Conservation (phyloP, 768 basidiomycete species). For the Amanita brunnescens region DNA sequence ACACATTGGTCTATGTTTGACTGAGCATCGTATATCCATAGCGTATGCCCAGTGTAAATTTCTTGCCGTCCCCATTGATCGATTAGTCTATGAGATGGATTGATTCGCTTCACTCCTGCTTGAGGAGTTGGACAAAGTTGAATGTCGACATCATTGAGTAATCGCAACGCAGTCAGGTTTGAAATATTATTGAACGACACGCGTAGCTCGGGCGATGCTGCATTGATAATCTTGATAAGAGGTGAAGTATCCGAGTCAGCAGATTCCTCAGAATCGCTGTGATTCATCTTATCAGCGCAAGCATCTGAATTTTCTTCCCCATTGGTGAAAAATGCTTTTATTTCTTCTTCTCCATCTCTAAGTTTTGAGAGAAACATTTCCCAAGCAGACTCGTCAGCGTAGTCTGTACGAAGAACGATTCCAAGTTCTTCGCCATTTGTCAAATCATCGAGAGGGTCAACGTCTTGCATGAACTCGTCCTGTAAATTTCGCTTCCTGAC, state of each 20-base stretch:
- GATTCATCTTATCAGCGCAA: slow-evolving; percentile 19
- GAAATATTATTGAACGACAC: slow-evolving; percentile 40
- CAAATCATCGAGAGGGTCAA: slow-evolving; percentile 46
- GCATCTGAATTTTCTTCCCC: neutral
- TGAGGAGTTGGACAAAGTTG: slow-evolving; percentile 42
- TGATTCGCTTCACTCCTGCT: slow-evolving; percentile 34
- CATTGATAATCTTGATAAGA: slow-evolving; percentile 44
- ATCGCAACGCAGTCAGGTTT: slow-evolving; percentile 56
- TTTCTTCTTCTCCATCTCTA: slow-evolving; percentile 48
- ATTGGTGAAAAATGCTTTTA: slow-evolving; percentile 21
- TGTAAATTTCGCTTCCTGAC: slow-evolving; percentile 1
- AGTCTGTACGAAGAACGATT: slow-evolving; percentile 67
- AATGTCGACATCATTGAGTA: slow-evolving; percentile 66
- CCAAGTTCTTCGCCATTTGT: slow-evolving; percentile 44
- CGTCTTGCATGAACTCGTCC: slow-evolving; percentile 27
- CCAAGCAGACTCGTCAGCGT: slow-evolving; percentile 62
- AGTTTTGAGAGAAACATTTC: slow-evolving; percentile 40
- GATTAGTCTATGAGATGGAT: slow-evolving; percentile 48
- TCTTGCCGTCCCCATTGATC: slow-evolving; percentile 66
- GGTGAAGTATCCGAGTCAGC: slow-evolving; percentile 23
- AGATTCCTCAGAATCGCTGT: neutral
- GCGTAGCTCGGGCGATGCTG: slow-evolving; percentile 32
- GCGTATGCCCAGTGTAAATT: slow-evolving; percentile 52
- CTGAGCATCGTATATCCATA: slow-evolving; percentile 69
- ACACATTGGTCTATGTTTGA: slow-evolving; percentile 63